Conservation (phyloP, 805 yeast species). For the Cephaloascus albidus region DNA sequence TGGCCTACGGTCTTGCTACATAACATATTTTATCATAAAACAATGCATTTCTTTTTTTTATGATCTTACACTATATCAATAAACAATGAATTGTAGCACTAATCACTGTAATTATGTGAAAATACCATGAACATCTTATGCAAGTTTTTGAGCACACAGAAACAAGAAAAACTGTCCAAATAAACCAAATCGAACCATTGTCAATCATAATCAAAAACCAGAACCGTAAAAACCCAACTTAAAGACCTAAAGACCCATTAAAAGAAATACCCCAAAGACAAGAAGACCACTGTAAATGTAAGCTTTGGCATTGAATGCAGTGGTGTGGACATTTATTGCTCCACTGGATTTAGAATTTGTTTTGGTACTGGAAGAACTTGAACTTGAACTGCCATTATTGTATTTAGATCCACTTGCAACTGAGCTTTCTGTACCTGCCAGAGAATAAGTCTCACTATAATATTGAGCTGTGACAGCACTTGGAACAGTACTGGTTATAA, state of each 20-base stretch:
- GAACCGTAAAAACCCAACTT: too few species aligned
- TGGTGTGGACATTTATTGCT: not conserved
- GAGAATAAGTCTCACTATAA: constrained; percentile 34
- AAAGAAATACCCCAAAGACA: not conserved
- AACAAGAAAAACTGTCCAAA: too few species aligned
- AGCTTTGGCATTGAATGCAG: not conserved
- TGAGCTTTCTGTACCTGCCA: constrained; percentile 8
- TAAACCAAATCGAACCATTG: too few species aligned
- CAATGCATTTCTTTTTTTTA: too few species aligned
- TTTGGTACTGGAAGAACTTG: constrained; percentile 1
- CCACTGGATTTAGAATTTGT: constrained; percentile 1
- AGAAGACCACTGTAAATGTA: not conserved
- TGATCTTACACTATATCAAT: too few species aligned
- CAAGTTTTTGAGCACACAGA: too few species aligned
- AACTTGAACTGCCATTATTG: constrained; percentile 1
- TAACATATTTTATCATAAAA: too few species aligned
- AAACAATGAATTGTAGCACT: too few species aligned
- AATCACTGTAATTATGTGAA: too few species aligned
- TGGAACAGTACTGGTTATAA: constrained; percentile 37
- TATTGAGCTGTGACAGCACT: constrained; percentile 36
- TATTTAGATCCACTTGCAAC: constrained; percentile 1
- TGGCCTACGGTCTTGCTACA: too few species aligned
- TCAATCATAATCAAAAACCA: too few species aligned
- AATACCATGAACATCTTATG: too few species aligned
- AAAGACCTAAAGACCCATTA: not conserved